A percentile compares a stretch with the other conserved stretches of the same genome.
phyloP scores from a whole-genome alignment of 2,329 filamentous ascomycete species.

The Trichoderma breve region DNA sequence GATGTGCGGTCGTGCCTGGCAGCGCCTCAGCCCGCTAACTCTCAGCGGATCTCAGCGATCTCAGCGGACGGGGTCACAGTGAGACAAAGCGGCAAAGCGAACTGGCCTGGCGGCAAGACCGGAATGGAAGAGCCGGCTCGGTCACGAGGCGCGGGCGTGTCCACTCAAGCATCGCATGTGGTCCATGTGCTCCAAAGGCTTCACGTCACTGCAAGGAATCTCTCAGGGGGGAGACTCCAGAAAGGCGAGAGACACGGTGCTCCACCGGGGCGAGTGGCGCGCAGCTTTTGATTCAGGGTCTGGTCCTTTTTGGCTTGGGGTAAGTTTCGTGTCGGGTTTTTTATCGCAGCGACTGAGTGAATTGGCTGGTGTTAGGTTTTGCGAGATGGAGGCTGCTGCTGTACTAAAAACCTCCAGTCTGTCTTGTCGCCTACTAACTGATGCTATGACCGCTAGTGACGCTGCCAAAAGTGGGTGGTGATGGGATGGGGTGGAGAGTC shows the following conservation, averaged over 20 bases:
- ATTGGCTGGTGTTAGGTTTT: not conserved
- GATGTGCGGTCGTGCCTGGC: not conserved
- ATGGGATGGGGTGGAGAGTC: constrained; percentile 6
- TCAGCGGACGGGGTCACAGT: not conserved
- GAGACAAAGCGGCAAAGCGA: not conserved
- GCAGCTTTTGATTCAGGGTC: constrained; percentile 15
- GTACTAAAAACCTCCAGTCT: not conserved
- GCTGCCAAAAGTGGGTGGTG: constrained; percentile 1
- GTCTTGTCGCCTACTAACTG: not conserved
- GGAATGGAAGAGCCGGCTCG: constrained; percentile 5
- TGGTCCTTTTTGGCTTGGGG: not conserved
- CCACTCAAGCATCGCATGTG: constrained; percentile 20
- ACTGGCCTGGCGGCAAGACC: constrained; percentile 11
- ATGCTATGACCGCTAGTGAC: not conserved
- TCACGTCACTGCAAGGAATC: constrained; percentile 8
- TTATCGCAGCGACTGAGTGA: not conserved
- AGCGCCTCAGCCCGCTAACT: not conserved
- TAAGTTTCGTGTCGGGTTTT: not conserved
- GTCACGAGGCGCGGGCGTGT: constrained; percentile 19
- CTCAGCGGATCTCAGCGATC: not conserved
- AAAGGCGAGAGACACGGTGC: not conserved
- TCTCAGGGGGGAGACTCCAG: constrained; percentile 8
- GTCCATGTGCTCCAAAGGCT: constrained; percentile 6
- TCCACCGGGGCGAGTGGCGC: constrained; percentile 5
- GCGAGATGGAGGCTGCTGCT: not conserved